Base-by-base conservation (phyloP, 139 green algal genomes). In the Chlamydomonas eustigma region DNA sequence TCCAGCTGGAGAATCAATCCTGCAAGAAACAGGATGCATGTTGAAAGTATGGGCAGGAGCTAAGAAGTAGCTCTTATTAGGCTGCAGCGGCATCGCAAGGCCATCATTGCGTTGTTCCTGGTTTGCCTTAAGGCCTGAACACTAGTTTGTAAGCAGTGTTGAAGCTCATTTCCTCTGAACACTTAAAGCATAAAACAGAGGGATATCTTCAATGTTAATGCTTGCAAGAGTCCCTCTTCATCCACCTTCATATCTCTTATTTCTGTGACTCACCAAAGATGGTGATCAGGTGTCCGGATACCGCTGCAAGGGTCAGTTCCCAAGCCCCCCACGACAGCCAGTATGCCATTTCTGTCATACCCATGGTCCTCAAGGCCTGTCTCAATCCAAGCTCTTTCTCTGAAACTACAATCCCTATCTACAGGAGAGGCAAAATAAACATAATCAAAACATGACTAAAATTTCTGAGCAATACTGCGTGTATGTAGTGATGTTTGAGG, bases 301-400 rank as follows among this genome's bases (percentile, higher is more conserved):
- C 0, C 34, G 90, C 78, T 22, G 81, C 84, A 34, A 95, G 81
- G 39, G 77, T 87, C 39, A 83, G 63, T 81, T 76, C 51, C 73
- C 67, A 90, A 18, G 65, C 68, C 5, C 4, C 51, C 76, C 94
- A 98, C 0, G 86, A 92, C 39, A 87, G 44, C 94, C 94, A 98
- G 83, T 95, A 98, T 22, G 89, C 80, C 2, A 77, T 89, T 76
- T 96, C 88, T 33, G 88, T 79, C 88, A 98, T 94, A 52, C 94
- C 94, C 86, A 96, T 95, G 30, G 89, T 97, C 36, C 80, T 76
- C 80, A 98, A 81, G 0, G 93, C 90, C 74, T 93, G 82, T 39
- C 91, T 76, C 70, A 95, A 84, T 2, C 89, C 86, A 5, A 81
- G 77, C 80, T 96, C 91, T 32, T 86, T 82, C 83, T 96, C 91